Evolutionary conservation across 2,329 filamentous ascomycete species (phyloP).

Genomic region (Aureobasidium pullulans): DNA sequence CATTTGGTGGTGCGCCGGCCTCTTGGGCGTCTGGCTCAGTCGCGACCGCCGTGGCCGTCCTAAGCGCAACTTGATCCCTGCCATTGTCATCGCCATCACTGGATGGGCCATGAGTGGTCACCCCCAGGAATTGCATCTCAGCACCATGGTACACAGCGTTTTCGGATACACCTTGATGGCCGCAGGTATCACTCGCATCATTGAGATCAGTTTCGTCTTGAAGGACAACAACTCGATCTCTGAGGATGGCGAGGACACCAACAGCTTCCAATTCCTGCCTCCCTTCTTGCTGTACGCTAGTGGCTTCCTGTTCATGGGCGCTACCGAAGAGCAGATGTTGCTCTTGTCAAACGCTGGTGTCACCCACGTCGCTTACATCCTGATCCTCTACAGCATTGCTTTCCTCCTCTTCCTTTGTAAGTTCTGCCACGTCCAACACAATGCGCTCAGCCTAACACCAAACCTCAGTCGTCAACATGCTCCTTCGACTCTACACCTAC

Average conservation of each 20-base stretch:
- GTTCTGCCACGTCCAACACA: conserved; percentile 21
- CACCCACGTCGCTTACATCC: conserved; percentile 83
- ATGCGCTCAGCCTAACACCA: no score
- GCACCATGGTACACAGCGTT: conserved; percentile 76
- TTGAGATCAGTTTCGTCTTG: conserved; percentile 86
- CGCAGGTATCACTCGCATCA: conserved; percentile 72
- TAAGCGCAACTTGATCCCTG: conserved; percentile 88
- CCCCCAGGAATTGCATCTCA: conserved; percentile 74
- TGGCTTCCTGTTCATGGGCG: conserved; percentile 95
- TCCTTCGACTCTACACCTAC: conserved; percentile 75
- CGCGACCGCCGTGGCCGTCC: conserved; percentile 73
- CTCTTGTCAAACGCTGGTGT: conserved; percentile 66
- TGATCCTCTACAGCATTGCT: conserved; percentile 84
- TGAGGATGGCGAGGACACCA: conserved; percentile 25
- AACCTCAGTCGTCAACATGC: conserved; percentile 67
- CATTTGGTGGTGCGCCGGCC: conserved; percentile 92
- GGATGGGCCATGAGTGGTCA: conserved; percentile 95
- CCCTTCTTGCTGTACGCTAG: conserved; percentile 69
- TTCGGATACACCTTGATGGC: conserved; percentile 97
- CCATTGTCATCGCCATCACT: conserved; percentile 82
- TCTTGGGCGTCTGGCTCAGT: conserved; percentile 89
- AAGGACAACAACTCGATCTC: conserved; percentile 52
- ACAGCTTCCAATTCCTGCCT: conserved; percentile 44
- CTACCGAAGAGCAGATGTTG: conserved; percentile 91
- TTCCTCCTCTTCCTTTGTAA: conserved; percentile 83